Evolutionary conservation across 2,329 filamentous ascomycete species (phyloP).

Genomic region (Cercospora sp.): DNA sequence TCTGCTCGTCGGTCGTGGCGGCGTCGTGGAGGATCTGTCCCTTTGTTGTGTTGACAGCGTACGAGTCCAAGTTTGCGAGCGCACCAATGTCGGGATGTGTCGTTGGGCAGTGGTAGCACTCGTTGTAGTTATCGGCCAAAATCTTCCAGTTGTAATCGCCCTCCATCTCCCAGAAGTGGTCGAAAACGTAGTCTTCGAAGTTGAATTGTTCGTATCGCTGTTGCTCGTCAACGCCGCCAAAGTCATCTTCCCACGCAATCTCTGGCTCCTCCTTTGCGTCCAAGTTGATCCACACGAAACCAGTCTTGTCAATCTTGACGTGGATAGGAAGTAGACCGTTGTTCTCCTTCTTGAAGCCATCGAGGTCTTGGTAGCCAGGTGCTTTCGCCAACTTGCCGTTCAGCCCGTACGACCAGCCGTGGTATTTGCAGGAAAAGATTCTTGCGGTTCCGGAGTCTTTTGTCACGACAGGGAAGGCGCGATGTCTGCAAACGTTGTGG

Average conservation of each 20-base stretch:
- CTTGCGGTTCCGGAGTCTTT: slow-evolving; percentile 51
- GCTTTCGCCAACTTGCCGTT: slow-evolving; percentile 61
- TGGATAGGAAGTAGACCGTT: slow-evolving; percentile 60
- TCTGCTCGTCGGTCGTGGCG: slow-evolving; percentile 52
- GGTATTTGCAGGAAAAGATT: slow-evolving; percentile 61
- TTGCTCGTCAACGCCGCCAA: slow-evolving; percentile 51
- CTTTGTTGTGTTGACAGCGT: slow-evolving; percentile 53
- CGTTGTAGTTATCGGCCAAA: slow-evolving; percentile 64
- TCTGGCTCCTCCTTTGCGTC: slow-evolving; percentile 51
- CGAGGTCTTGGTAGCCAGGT: slow-evolving; percentile 57
- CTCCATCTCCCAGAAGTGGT: slow-evolving; percentile 59
- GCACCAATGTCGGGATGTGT: slow-evolving; percentile 59
- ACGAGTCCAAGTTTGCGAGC: slow-evolving; percentile 59
- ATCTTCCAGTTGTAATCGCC: slow-evolving; percentile 63
- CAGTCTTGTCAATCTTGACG: slow-evolving; percentile 54
- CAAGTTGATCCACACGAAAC: slow-evolving; percentile 62
- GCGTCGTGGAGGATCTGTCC: slow-evolving; percentile 53
- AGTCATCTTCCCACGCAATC: slow-evolving; percentile 55
- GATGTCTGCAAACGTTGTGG: slow-evolving; percentile 63
- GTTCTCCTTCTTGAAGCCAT: slow-evolving; percentile 57
- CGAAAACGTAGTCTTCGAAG: slow-evolving; percentile 57
- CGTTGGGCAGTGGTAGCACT: slow-evolving; percentile 64
- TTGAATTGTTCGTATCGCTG: slow-evolving; percentile 49
- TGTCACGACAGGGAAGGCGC: slow-evolving; percentile 60
- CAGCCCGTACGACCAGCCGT: slow-evolving; percentile 63